These are phyloP conservation scores for Puccinellia tenuiflora DNA, from an alignment of 176 grass and related monocot genomes.

Conservation along the genomic window DNA sequence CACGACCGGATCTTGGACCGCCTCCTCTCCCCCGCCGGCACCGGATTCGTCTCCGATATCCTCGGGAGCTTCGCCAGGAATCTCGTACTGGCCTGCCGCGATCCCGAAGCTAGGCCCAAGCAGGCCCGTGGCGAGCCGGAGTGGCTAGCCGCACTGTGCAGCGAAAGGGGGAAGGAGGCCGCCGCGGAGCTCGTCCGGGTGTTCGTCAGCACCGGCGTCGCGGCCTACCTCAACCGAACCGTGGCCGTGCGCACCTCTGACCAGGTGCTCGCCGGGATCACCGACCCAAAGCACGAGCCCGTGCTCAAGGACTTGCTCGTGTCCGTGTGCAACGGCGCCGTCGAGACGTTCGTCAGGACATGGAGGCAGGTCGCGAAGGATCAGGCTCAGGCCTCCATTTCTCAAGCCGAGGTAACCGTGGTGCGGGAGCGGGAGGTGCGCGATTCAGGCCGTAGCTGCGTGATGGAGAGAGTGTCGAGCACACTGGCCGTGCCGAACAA, in stretches of 20 bases:
- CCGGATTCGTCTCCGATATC: slow-evolving; percentile 65
- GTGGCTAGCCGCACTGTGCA: slow-evolving; percentile 58
- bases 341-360: slow-evolving; percentile 72
- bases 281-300: slow-evolving; percentile 59
- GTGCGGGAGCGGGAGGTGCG: neutral
- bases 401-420: neutral
- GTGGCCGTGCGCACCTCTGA: slow-evolving; percentile 22
- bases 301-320: slow-evolving; percentile 80
- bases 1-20: slow-evolving; percentile 67
- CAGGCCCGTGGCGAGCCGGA: slow-evolving; percentile 13
- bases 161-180: slow-evolving; percentile 57
- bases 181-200: slow-evolving; percentile 58
- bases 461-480: slow-evolving; percentile 52
- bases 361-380: slow-evolving; percentile 47
- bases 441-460: neutral
- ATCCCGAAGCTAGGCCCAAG: neutral
- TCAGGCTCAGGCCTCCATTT: slow-evolving; percentile 1
- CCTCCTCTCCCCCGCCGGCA: slow-evolving; percentile 50
- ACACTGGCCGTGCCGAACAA: slow-evolving; percentile 56
- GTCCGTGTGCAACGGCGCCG: slow-evolving; percentile 77
- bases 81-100: slow-evolving; percentile 46
- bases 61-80: slow-evolving; percentile 69
- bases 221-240: slow-evolving; percentile 59
- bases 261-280: slow-evolving; percentile 30
- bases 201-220: slow-evolving; percentile 66